These are phyloP conservation scores for Pythium graminicola DNA, from an alignment of 352 stramenopile species.

Conservation along the genomic window DNA sequence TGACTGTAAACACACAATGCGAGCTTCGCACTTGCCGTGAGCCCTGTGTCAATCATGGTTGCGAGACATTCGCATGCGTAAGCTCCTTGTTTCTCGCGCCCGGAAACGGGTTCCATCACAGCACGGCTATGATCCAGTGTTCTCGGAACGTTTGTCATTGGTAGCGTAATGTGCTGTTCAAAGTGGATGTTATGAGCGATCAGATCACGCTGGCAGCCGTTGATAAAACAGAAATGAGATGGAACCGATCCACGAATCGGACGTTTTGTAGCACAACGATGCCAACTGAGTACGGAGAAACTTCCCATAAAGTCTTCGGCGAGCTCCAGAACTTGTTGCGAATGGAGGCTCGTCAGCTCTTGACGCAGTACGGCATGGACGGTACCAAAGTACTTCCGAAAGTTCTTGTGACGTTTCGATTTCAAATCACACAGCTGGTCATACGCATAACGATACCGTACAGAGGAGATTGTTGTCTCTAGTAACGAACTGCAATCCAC, in stretches of 20 bases:
- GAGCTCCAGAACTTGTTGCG: conserved; percentile 57
- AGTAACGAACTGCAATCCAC: conserved; percentile 25
- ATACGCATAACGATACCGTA: conserved; percentile 38
- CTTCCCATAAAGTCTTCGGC: conserved; percentile 56
- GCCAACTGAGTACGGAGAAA: conserved; percentile 50
- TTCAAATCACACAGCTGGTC: conserved; percentile 37
- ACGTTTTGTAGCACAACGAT: conserved; percentile 29
- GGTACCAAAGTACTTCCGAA: conserved; percentile 30
- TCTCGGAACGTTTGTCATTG: conserved; percentile 70
- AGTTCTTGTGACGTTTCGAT: conserved; percentile 29
- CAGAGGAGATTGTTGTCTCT: conserved; percentile 29
- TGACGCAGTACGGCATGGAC: conserved; percentile 41
- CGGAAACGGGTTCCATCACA: conserved; percentile 30
- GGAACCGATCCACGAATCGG: conserved; percentile 16
- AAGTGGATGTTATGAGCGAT: conserved; percentile 45
- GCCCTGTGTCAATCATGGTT: conserved; percentile 46
- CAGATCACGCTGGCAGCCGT: conserved; percentile 29
- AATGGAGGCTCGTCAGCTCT: conserved; percentile 49
- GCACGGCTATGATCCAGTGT: conserved; percentile 52
- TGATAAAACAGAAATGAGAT: conserved; percentile 53
- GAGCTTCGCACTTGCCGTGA: conserved; percentile 21
- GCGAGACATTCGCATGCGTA: conserved; percentile 54
- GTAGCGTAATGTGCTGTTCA: conserved; percentile 37
- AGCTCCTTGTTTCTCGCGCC: conserved; percentile 45
- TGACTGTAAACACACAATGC: conserved; percentile 60